Evolutionary conservation across 1,139 yeast genomes (phyloP), one percentile per base, ranked within the genome.

Genomic region (Blastobotrys raffinosifermentans): DNA sequence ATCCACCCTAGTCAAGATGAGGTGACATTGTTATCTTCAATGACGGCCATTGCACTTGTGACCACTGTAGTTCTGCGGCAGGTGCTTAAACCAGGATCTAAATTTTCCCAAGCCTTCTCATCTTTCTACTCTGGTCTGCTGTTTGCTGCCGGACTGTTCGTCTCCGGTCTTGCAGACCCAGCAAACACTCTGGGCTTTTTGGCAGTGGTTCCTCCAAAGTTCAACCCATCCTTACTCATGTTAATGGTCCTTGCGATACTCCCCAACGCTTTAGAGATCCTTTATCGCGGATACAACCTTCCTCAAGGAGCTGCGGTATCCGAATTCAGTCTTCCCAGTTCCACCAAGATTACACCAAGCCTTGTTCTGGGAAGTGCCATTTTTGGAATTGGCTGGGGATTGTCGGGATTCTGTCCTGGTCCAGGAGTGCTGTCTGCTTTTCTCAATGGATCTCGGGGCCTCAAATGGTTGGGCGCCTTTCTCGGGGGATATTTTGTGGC

Each of bases 311-410:
- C 52, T 14, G 40, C 48, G 10, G 48, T 40, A n/a, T 16, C 41
- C 2, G 29, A 34, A 2, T 60, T 53, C 37, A 39, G 43, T 26
- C 43, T 54, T n/a, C 57, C 62, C 8, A 47, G 43, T 5, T 33
- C 50, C 17, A 52, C 47, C 4, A 41, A 49, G 2, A 49, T 60
- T 3, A 46, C 56, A 1, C 26, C 37, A 0, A 51, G 48, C 26
- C 60, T 69, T 31, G 29, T 69, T 0, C 4, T 64, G 2, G 75
- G 75, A 3, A 58, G 66, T 37, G 53, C 54, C 0, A 22, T 68
- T 2, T 70, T 69, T 45, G 75, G 75, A 3, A 17, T 64, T 7
- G 75, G 74, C 1, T 70, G 75, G 75, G 74, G 72, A 1, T 27
- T 67, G 2, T 48, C 64, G 0, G 75, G 75, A 1, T 53, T 69